Conservation (phyloP, 306 rosid genomes). For the Citrullus mucosospermus region DNA sequence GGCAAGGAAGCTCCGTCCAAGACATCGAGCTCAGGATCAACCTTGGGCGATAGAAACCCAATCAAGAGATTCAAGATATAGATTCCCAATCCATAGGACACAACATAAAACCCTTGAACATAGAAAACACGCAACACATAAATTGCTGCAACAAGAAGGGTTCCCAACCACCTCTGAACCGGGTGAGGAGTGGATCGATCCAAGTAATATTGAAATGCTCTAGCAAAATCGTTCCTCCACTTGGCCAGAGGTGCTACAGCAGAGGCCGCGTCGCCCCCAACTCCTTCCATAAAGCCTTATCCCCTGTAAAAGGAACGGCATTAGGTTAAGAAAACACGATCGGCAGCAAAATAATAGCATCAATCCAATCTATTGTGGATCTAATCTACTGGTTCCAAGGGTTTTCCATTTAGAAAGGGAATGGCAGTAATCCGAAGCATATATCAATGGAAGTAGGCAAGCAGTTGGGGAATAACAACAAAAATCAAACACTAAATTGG, state of each 20-base stretch:
- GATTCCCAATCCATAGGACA: slow-evolving; percentile 53
- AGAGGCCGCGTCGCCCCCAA: slow-evolving; percentile 28
- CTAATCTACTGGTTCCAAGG: not conserved
- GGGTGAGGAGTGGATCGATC: slow-evolving; percentile 50
- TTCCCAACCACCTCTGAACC: slow-evolving; percentile 56
- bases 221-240: slow-evolving; percentile 39
- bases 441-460: not conserved
- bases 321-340: not conserved
- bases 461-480: not conserved
- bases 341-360: not conserved
- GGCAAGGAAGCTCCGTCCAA: slow-evolving; percentile 58
- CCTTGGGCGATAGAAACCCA: slow-evolving; percentile 55
- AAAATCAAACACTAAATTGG: not conserved
- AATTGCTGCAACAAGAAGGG: slow-evolving; percentile 25
- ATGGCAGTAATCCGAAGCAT: not conserved
- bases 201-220: slow-evolving; percentile 45
- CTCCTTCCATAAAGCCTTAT: slow-evolving; percentile 37
- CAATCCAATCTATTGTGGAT: not conserved
- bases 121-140: slow-evolving; percentile 45
- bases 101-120: slow-evolving; percentile 46
- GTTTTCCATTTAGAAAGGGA: no score
- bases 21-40: slow-evolving; percentile 55
- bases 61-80: slow-evolving; percentile 51
- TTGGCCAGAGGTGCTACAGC: slow-evolving; percentile 34
- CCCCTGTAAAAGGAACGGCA: not conserved